A percentile compares a stretch with the other conserved stretches of the same genome.
These are phyloP conservation scores for Aegilops sharonensis DNA, from an alignment of 176 grass and related monocot genomes.

Conservation along the genomic window DNA sequence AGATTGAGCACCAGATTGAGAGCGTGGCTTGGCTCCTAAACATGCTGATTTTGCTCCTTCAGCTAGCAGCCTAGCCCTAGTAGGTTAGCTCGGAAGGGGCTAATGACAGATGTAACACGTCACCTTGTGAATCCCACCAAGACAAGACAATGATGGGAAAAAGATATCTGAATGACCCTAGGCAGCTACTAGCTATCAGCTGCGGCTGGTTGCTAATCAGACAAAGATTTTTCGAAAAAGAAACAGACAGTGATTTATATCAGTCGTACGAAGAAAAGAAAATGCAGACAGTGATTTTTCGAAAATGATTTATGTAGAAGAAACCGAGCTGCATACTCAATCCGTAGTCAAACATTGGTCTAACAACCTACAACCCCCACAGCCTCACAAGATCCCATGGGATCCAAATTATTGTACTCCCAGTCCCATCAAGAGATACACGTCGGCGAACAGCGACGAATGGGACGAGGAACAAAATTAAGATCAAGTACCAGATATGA, in stretches of 20 bases:
- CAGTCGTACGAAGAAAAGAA: neutral
- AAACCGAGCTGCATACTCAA: neutral
- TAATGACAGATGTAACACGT: neutral
- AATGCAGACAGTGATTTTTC: neutral
- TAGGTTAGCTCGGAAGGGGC: neutral
- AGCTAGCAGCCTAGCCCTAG: neutral
- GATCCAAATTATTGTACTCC: slow-evolving; percentile 51
- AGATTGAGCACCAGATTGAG: slow-evolving; percentile 19
- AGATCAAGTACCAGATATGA: slow-evolving; percentile 32
- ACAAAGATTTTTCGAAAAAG: too few species aligned
- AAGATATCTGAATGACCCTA: slow-evolving; percentile 29
- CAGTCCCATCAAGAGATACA: slow-evolving; percentile 32
- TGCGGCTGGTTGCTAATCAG: neutral
- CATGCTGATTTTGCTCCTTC: neutral
- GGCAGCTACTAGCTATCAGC: slow-evolving; percentile 15
- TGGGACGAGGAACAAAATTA: slow-evolving; percentile 25
- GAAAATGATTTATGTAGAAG: neutral
- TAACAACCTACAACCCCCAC: slow-evolving; percentile 14
- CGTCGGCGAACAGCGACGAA: slow-evolving; percentile 22
- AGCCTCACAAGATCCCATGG: slow-evolving; percentile 29
- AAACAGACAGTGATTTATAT: neutral
- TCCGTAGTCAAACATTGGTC: slow-evolving; percentile 33
- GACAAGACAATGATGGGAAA: slow-evolving; percentile 26
- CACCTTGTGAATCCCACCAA: slow-evolving; percentile 26
- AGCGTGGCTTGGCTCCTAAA: slow-evolving; percentile 10